Evolutionary conservation across 139 green algal species (phyloP).

Genomic region (Nannochloris sp.): DNA sequence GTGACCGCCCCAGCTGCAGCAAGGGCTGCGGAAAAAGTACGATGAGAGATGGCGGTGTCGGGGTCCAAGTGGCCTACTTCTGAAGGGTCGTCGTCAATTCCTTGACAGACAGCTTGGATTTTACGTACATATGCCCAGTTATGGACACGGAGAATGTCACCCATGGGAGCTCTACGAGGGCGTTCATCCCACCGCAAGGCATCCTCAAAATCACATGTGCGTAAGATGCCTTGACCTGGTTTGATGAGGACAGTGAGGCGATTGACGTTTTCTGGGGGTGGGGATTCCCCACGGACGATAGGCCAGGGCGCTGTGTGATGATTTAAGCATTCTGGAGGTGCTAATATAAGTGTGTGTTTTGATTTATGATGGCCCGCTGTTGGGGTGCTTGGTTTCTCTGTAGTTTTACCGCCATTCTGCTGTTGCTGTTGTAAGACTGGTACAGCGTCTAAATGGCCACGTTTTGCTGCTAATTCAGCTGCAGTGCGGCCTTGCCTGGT

Average conservation of each 20-base stretch:
- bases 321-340: conserved; percentile 52
- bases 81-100: conserved; percentile 32
- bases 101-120: conserved; percentile 50
- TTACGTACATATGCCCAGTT: conserved; percentile 75
- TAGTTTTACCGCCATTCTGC: not conserved
- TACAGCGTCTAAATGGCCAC: conserved; percentile 27
- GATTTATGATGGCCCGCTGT: too few species aligned
- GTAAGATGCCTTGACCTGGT: conserved; percentile 48
- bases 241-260: conserved; percentile 63
- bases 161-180: conserved; percentile 27
- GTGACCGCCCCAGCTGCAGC: conserved; percentile 64
- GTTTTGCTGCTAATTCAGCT: conserved; percentile 23
- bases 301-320: conserved; percentile 63
- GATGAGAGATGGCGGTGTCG: conserved; percentile 72
- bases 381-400: not conserved
- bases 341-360: conserved; percentile 47
- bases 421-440: not conserved
- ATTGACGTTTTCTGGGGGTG: conserved; percentile 78
- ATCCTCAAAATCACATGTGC: conserved; percentile 37
- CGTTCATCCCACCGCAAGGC: conserved; percentile 43
- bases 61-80: conserved; percentile 62
- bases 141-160: conserved; percentile 77
- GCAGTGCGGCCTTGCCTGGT: conserved; percentile 41
- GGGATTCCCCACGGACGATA: conserved; percentile 15
- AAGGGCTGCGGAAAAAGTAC: conserved; percentile 65